These are phyloP conservation scores for Pleurotus platypus DNA, from an alignment of 768 basidiomycete species.

Conservation along the genomic window DNA sequence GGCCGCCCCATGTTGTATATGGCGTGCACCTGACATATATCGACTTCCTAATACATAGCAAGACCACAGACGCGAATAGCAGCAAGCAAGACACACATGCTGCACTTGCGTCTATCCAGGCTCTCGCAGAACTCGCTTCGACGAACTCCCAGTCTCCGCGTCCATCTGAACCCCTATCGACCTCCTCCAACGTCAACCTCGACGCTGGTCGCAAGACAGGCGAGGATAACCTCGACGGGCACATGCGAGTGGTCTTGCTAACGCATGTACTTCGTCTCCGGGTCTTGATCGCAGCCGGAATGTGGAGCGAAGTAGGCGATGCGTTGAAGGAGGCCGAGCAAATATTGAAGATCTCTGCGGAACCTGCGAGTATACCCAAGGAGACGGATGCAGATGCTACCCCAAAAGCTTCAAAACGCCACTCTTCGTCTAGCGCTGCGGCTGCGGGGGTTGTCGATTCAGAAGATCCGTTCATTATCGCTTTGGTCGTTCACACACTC, in stretches of 20 bases:
- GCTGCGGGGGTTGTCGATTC: not conserved
- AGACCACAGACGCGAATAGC: conserved; percentile 6
- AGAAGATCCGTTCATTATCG: conserved; percentile 15
- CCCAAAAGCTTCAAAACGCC: not conserved
- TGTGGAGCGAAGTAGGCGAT: conserved; percentile 50
- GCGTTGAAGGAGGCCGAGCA: conserved; percentile 49
- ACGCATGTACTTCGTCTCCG: conserved; percentile 55
- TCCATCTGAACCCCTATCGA: conserved; percentile 7
- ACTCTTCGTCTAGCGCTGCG: not conserved
- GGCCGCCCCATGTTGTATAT: conserved; percentile 50
- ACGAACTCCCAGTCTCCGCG: conserved; percentile 6
- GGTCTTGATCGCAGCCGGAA: conserved; percentile 46
- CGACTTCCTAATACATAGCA: conserved; percentile 29
- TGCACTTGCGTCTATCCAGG: conserved; percentile 29
- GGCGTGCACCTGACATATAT: conserved; percentile 54
- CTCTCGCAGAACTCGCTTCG: conserved; percentile 23
- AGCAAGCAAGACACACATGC: conserved; percentile 12
- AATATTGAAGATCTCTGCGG: conserved; percentile 38
- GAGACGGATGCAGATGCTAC: conserved; percentile 3
- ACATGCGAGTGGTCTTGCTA: conserved; percentile 44
- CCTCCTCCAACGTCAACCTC: not conserved
- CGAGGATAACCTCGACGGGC: conserved; percentile 17
- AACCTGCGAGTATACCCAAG: conserved; percentile 5
- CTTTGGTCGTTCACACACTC: conserved; percentile 50
- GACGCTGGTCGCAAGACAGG: conserved; percentile 7